Percentiles rank a stretch among this genome's conserved stretches.
Conservation (phyloP, 306 rosid genomes). For the Amphicarpaea edgeworthii region DNA sequence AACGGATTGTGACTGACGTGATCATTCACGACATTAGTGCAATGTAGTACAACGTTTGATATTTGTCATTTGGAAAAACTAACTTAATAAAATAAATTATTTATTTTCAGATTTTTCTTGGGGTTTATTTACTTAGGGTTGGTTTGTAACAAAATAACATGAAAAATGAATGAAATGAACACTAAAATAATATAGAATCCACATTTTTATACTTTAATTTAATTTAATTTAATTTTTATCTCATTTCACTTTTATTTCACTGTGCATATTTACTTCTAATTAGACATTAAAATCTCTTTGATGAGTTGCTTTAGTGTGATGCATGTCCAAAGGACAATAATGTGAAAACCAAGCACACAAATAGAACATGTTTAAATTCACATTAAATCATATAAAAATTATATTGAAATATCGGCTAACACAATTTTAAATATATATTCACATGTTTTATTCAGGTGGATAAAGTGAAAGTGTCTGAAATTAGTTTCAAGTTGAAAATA, state of each 20-base stretch:
- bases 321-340: background rate
- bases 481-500: background rate
- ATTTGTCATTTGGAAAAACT: constrained; percentile 32
- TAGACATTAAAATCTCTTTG: background rate
- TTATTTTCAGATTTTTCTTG: background rate
- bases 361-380: background rate
- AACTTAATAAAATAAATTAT: background rate
- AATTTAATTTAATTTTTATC: too few species aligned
- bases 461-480: background rate
- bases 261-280: too few species aligned
- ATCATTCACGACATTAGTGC: constrained; percentile 16
- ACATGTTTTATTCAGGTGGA: background rate
- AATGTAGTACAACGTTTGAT: constrained; percentile 25
- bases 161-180: too few species aligned
- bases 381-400: background rate
- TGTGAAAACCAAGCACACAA: background rate
- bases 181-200: too few species aligned
- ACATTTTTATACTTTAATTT: too few species aligned
- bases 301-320: too few species aligned
- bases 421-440: background rate
- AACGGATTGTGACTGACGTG: constrained; percentile 42
- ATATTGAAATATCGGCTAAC: background rate
- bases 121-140: background rate
- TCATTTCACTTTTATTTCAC: too few species aligned
- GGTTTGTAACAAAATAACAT: too few species aligned